Conservation (phyloP, 371 early-diverging fungal species). For the Mortierella sp. region DNA sequence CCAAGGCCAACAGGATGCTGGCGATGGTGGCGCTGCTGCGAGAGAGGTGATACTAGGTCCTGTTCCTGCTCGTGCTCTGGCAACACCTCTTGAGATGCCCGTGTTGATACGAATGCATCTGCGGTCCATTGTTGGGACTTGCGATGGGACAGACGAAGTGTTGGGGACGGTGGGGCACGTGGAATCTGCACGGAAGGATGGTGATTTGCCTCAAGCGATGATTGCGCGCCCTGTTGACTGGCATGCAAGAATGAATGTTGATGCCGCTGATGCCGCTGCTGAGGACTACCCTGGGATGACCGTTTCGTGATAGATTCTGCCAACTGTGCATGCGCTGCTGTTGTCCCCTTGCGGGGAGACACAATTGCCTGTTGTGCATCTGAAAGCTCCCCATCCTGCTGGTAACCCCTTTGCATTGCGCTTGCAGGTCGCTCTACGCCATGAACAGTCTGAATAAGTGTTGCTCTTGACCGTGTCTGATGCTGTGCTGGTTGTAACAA, state of each 20-base stretch:
- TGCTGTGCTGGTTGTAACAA: slow-evolving; percentile 6
- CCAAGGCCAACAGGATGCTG: slow-evolving; percentile 8
- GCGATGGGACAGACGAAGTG: slow-evolving; percentile 3
- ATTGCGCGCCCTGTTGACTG: slow-evolving; percentile 7
- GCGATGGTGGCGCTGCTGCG: too few species aligned
- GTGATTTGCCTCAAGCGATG: slow-evolving; percentile 2
- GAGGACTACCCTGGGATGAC: not conserved
- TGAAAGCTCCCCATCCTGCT: slow-evolving; percentile 28
- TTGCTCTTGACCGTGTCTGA: slow-evolving; percentile 1
- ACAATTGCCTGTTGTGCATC: slow-evolving; percentile 22
- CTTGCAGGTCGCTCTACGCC: slow-evolving; percentile 46
- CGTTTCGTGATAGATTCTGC: not conserved
- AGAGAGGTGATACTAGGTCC: too few species aligned
- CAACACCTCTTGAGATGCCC: too few species aligned
- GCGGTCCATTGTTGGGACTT: slow-evolving; percentile 12
- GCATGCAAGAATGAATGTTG: slow-evolving; percentile 29
- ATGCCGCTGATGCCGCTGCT: slow-evolving; percentile 24
- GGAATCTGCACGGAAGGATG: slow-evolving; percentile 9
- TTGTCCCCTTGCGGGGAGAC: slow-evolving; percentile 23
- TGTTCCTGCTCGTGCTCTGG: too few species aligned
- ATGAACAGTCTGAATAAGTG: slow-evolving; percentile 28
- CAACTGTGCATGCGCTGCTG: slow-evolving; percentile 4
- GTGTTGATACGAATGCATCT: not conserved
- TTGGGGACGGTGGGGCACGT: slow-evolving; percentile 13
- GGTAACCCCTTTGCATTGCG: slow-evolving; percentile 34